phyloP scores from a whole-genome alignment of 148 eudicot species.

The Rhododendron williamsianum region DNA sequence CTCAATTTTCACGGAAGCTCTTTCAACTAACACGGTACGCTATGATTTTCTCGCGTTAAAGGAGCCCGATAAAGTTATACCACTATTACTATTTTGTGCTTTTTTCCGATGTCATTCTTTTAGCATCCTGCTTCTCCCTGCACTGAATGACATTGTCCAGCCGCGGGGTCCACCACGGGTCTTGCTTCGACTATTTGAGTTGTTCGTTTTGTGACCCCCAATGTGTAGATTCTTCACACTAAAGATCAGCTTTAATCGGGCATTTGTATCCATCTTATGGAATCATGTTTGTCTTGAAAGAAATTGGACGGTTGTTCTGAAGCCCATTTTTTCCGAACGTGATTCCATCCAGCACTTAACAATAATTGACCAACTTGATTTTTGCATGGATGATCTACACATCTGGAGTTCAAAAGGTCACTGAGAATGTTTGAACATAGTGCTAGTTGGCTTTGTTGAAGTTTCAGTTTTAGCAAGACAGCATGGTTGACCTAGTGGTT shows the following conservation, averaged over 20 bases:
- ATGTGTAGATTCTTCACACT: neutral
- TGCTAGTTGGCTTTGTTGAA: neutral
- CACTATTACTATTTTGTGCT: neutral
- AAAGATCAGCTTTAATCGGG: neutral
- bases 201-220: neutral
- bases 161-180: neutral
- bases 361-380: neutral
- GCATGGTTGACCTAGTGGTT: neutral
- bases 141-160: neutral
- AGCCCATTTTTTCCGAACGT: neutral
- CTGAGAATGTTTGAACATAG: neutral
- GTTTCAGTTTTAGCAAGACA: neutral
- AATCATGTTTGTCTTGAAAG: neutral
- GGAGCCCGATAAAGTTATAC: neutral
- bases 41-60: neutral
- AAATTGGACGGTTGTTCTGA: neutral
- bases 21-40: constrained; percentile 69
- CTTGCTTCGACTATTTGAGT: neutral
- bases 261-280: neutral
- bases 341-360: neutral
- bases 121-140: neutral
- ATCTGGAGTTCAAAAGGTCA: neutral
- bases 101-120: neutral
- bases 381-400: neutral
- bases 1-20: constrained; percentile 53